Evolutionary conservation across 2,329 filamentous ascomycete species (phyloP), one percentile per base, ranked within the genome.

Genomic region (Huntiella abstrusa): DNA sequence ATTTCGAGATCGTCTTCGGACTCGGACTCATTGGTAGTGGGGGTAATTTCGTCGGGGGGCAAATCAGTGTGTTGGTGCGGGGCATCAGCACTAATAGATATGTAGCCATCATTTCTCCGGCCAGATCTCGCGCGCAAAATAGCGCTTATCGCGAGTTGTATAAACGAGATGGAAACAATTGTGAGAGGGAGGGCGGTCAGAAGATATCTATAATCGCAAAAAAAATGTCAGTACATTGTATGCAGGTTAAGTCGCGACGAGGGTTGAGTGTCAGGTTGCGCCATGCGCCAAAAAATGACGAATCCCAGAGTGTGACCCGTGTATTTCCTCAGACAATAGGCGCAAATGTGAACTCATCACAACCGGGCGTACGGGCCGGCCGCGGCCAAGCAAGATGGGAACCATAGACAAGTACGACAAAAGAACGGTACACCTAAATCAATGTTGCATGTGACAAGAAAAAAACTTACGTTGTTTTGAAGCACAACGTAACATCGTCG

Each of bases 161-260:
- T 58, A 53, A 87, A 59, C 5, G 91, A 96, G 19, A 81, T 54
- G 52, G 64, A 70, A 60, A 86, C 74, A 49, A 80, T 68, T 51
- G 78, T 64, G 51, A 91, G 66, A 46, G 91, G 91, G 46, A 96
- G 69, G 41, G 93, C 67, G 51, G 83, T 75, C 61, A 83, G 79
- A 46, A 93, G 72, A 60, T 83, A 87, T 60, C 83, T 88, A 59
- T 52, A 33, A 39, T 6, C 19, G 5, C 10, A 33, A 10, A 28
- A 28, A 28, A 28, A 37, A 11, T 12, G 37, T 45, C 33, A 43
- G 41, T n/a, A 32, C 37, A 13, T n/a, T 11, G 35, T 15, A 8
- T n/a, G 8, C 22, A 28, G 8, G 7, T 28, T 10, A 28, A 28
- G 22, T 28, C 22, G 22, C 22, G 22, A 28, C 22, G 22, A 28